Evolutionary conservation across 1,139 yeast species (phyloP), one percentile per base, ranked within the genome.

Genomic region (Yamadazyma conglobata): DNA sequence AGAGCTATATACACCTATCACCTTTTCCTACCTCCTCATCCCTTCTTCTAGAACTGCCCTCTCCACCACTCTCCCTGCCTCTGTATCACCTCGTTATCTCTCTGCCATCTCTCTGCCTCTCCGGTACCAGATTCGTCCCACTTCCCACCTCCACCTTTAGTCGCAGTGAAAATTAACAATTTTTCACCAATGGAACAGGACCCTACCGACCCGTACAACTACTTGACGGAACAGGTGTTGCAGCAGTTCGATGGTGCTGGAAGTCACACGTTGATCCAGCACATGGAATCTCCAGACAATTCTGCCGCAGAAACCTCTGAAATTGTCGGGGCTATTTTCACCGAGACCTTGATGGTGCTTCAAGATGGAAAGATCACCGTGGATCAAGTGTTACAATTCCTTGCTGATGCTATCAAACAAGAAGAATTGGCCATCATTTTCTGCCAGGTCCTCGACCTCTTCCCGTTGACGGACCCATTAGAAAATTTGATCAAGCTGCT

Each of bases 381-480:
- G 6, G 58, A 56, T 10, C 36, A 44, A 4, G 37, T 63, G 4
- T 38, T 52, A 1, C 46, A 46, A 13, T 64, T 67, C 31, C 46
- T 67, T 16, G 42, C 50, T 13, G 31, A 48, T 7, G 52, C 59
- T 15, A 57, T 67, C 21, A 57, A 48, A 28, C 56, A 54, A 20
- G 71, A 65, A 33, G 46, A 43, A 5, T 39, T 48, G 3, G 73
- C 73, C 5, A 48, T 54, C 15, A 46, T 58, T 3, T 73, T 74
- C 37, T 62, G 77, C 34, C 63, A 68, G 31, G 59, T 72, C 1
- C 50, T 70, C 19, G 68, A 69, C 40, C 64, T 70, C 3, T 69
- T 70, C 31, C 73, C 74, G 3, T 45, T 55, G 3, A 42, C 56
- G 9, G 54, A 51, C 3, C 42, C 45, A 6, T 43, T 67, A 12